These are phyloP conservation scores for Trifolium repens DNA, from an alignment of 306 rosid genomes.

Conservation along the genomic window DNA sequence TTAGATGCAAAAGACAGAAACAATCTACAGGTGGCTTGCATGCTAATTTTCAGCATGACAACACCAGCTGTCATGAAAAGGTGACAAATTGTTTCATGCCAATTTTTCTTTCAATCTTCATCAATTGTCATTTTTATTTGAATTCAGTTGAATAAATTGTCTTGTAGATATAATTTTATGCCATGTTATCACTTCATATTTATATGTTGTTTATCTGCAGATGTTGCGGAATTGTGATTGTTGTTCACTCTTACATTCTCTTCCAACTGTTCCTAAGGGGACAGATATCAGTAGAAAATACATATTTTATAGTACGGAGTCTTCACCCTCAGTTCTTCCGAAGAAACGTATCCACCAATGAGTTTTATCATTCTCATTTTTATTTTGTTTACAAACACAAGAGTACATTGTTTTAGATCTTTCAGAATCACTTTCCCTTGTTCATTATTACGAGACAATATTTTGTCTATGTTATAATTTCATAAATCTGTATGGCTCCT, in stretches of 20 bases:
- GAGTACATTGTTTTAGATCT: conserved; percentile 8
- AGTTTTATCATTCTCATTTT: conserved; percentile 29
- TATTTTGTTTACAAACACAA: conserved; percentile 20
- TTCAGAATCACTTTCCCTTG: conserved; percentile 12
- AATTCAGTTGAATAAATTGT: conserved; percentile 4
- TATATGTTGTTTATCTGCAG: conserved; percentile 48
- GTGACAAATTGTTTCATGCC: conserved; percentile 40
- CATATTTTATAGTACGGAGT: conserved; percentile 62
- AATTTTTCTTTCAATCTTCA: conserved; percentile 6
- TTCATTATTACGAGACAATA: conserved; percentile 18
- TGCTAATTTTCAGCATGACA: too few relatives aligned
- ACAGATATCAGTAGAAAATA: conserved; percentile 58
- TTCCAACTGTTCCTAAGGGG: conserved; percentile 47
- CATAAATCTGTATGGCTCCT: conserved; percentile 12
- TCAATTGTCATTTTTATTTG: conserved; percentile 14
- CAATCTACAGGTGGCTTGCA: conserved; percentile 25
- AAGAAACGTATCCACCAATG: conserved; percentile 66
- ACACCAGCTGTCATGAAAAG: conserved; percentile 40
- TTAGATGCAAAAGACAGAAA: conserved; percentile 53
- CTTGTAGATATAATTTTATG: conserved; percentile 20
- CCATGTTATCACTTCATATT: conserved; percentile 14
- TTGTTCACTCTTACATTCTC: conserved; percentile 52
- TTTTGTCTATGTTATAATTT: conserved; percentile 27
- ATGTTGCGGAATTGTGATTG: conserved; percentile 53
- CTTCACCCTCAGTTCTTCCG: conserved; percentile 58